Base-by-base conservation (phyloP, 768 basidiomycete species). In the Lentinula guzmanii region DNA sequence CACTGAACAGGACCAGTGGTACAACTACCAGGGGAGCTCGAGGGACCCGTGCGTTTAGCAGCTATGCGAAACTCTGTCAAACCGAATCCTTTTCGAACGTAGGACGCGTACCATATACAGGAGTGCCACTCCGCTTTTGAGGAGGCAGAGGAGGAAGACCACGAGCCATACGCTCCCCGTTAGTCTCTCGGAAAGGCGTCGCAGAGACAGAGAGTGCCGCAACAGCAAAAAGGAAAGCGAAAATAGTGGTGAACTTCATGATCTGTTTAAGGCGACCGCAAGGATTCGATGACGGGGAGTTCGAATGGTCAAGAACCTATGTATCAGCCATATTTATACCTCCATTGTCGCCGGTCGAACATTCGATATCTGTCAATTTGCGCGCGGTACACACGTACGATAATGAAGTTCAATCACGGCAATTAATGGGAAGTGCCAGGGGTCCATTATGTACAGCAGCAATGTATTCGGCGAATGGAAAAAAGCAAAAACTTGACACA, bases 151-250 rank as follows among this genome's bases (percentile, higher is more conserved):
- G 85, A 33, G 75, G 68, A 4, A 86, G 70, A 10, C 85, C 84
- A 18, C 81, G 82, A 59, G 82, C 80, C 48, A 86, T 62, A 41
- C 85, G 82, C 11, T 77, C 62, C 0, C 78, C 84, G 57, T 86
- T 86, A 52, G 81, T 80, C 58, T 81, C 79, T 24, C 39, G 39
- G n/a, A 59, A 8, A 34, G 68, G 63, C 24, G 69, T 62, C 13
- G 72, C 70, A 11, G 74, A 72, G n/a, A 74, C 75, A 63, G 74
- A 75, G 8, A 69, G 60, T 42, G 76, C 70, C 42, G 72, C 76
- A 11, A 73, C 70, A 24, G 75, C 72, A 51, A 75, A 68, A 59
- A 82, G 63, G 65, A 77, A 46, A 55, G 79, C 70, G 63, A 80
- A 64, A 63, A 76, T 56, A 63, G 74, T 69, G 56, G 75, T 65